Conservation (phyloP, 2,329 filamentous ascomycete genomes). For the Ophiostoma pallidulum region DNA sequence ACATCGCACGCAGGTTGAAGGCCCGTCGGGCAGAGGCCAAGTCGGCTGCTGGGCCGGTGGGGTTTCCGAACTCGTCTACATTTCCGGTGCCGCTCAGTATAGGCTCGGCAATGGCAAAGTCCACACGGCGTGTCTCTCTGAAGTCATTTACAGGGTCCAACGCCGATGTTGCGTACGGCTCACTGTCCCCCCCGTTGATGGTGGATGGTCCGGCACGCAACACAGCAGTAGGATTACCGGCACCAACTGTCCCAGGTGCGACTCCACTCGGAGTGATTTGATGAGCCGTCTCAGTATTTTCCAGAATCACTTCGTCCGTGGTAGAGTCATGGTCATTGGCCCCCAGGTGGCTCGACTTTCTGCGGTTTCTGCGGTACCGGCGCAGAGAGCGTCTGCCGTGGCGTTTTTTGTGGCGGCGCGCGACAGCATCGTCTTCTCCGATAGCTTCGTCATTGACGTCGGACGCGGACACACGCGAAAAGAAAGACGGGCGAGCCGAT, state of each 20-base stretch:
- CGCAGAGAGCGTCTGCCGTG: constrained; percentile 29
- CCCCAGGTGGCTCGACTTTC: constrained; percentile 28
- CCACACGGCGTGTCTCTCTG: constrained; percentile 30
- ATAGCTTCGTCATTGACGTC: constrained; percentile 35
- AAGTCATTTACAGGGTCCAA: background rate
- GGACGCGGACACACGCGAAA: constrained; percentile 28
- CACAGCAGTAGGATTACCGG: background rate
- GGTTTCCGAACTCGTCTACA: constrained; percentile 1
- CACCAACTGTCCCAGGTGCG: too few species aligned
- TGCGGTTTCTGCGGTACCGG: constrained; percentile 35
- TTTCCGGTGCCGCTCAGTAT: constrained; percentile 17
- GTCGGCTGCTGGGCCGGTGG: constrained; percentile 20
- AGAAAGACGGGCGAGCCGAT: constrained; percentile 25
- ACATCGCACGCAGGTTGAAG: constrained; percentile 51
- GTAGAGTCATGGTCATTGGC: constrained; percentile 20
- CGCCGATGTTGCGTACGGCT: background rate
- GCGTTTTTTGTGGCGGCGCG: constrained; percentile 23
- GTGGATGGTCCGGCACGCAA: background rate
- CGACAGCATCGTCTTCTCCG: constrained; percentile 38
- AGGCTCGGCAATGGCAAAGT: constrained; percentile 29
- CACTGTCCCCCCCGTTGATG: background rate
- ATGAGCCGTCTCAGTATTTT: constrained; percentile 14
- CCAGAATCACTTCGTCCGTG: constrained; percentile 26
- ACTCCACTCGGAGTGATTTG: background rate
- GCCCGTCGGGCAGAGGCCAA: constrained; percentile 32